These are phyloP conservation scores for Xylaria polymorpha DNA, from an alignment of 2,329 filamentous ascomycete genomes.

Conservation along the genomic window DNA sequence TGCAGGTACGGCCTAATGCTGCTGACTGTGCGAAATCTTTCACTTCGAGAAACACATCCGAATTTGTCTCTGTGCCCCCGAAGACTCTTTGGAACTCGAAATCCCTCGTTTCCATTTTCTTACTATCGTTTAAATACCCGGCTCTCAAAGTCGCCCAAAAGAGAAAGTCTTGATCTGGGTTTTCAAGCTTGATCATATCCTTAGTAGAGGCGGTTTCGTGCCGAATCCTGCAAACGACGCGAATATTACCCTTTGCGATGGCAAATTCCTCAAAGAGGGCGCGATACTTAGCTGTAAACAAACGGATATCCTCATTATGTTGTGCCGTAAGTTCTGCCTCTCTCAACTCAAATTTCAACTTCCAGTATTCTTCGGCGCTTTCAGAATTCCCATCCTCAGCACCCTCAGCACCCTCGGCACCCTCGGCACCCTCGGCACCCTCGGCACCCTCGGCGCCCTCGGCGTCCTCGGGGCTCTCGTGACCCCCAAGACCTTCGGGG, in stretches of 20 bases:
- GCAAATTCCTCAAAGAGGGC: slow-evolving; percentile 95
- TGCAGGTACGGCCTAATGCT: slow-evolving; percentile 93
- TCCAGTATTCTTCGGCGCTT: background rate
- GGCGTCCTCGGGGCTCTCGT: background rate
- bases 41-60: slow-evolving; percentile 91
- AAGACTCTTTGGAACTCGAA: slow-evolving; percentile 96
- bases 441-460: background rate
- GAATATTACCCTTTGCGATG: slow-evolving; percentile 95
- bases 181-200: slow-evolving; percentile 54
- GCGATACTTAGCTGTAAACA: slow-evolving; percentile 52
- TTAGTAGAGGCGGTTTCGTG: slow-evolving; percentile 71
- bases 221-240: slow-evolving; percentile 93
- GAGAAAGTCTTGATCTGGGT: slow-evolving; percentile 60
- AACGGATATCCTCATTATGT: background rate
- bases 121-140: slow-evolving; percentile 75
- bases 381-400: background rate
- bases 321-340: background rate
- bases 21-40: slow-evolving; percentile 93
- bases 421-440: background rate
- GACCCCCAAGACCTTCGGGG: background rate
- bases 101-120: slow-evolving; percentile 77
- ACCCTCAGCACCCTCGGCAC: background rate
- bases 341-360: background rate
- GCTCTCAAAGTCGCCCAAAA: slow-evolving; percentile 84
- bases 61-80: slow-evolving; percentile 77